Evolutionary conservation across 306 rosid genomes (phyloP), one percentile per base, ranked within the genome.

Genomic region (Gleditsia sinensis): DNA sequence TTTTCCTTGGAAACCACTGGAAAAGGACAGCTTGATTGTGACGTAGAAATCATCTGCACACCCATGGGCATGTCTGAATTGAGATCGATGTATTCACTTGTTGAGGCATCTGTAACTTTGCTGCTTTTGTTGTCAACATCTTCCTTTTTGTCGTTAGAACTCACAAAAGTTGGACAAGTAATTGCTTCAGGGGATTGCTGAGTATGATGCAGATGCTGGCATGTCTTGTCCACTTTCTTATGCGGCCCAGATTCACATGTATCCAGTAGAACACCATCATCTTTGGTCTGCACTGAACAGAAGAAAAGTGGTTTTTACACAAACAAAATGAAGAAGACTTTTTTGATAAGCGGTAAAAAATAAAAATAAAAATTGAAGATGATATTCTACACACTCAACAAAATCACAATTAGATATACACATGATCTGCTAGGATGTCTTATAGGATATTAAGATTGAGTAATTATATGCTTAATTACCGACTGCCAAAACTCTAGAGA

Each of bases 201-300:
- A 4, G 49, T 19, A 20, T 20, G 85, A 62, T 76, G 72, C 43
- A 50, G 71, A 60, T 77, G 85, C 68, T 74, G 85, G 79, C 80
- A 77, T 62, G 61, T 59, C 56, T 85, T 53, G 80, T 84, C 89
- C 85, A 83, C 67, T 69, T 83, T 81, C 81, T 77, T 75, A 45
- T 75, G 84, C 20, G 43, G 28, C 12, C 80, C 84, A 30, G 83
- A 53, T 77, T 79, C 81, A 72, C 71, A 82, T 40, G 79, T 70
- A 46, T 83, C 81, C 80, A 77, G 56, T 82, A 78, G 57, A 76
- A 67, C 76, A 70, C 74, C 80, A 75, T 77, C 88, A 80, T 84
- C 96, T 82, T 84, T 83, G 84, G 86, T 79, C 96, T 90, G 93
- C 89, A 83, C 91, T 88, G 91, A 83, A 88, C 85, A 78, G 82